Percentiles rank a stretch among this genome's conserved stretches.
Conservation (phyloP, 495 filamentous ascomycete genomes). For the Talaromyces stipitatus region DNA sequence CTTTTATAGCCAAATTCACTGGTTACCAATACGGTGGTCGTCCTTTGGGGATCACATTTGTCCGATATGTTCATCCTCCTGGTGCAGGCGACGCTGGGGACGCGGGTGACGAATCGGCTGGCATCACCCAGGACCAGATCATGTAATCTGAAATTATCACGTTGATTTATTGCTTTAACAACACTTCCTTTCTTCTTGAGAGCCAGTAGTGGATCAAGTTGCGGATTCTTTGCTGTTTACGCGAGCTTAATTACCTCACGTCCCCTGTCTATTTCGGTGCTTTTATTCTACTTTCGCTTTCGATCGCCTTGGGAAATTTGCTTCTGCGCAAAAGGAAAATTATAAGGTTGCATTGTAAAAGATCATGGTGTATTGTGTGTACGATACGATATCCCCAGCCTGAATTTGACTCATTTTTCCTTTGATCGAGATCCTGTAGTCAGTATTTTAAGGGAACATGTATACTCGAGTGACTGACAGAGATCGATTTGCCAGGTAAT, state of each 20-base stretch:
- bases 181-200: background rate
- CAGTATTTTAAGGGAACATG: background rate
- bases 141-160: conserved; percentile 51
- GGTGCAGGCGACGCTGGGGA: conserved; percentile 70
- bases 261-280: background rate
- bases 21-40: conserved; percentile 96
- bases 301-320: background rate
- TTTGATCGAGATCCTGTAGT: background rate
- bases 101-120: conserved; percentile 58
- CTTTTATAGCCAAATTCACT: conserved; percentile 71
- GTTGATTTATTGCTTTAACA: background rate
- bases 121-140: conserved; percentile 92
- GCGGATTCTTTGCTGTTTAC: background rate
- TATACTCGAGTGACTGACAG: too few species aligned
- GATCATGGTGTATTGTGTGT: conserved; percentile 3
- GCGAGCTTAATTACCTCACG: background rate
- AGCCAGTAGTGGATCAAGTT: background rate
- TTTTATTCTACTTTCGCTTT: background rate
- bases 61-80: conserved; percentile 71
- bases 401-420: background rate
- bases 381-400: conserved; percentile 1
- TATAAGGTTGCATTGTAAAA: background rate
- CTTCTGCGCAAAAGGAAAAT: background rate
- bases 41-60: conserved; percentile 83
- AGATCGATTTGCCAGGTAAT: too few species aligned